Base-by-base conservation (phyloP, 1,139 yeast species). In the Hyphopichia fennica region DNA sequence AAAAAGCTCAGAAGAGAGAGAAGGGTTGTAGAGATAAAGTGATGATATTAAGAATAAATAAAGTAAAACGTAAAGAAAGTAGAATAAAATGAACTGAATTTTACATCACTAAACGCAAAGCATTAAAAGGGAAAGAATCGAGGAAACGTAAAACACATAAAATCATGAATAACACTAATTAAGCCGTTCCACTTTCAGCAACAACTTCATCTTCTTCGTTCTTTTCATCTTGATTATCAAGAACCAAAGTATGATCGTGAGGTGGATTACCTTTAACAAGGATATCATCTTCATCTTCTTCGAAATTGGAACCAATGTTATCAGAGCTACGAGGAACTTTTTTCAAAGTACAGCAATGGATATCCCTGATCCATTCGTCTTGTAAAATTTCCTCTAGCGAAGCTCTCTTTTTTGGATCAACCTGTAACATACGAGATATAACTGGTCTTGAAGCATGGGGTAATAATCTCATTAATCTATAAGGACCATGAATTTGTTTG, bases 391-490 rank as follows among this genome's bases (percentile, higher is more conserved):
- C 89, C 23, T 77, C 78, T 58, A 93, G 65, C 0, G 84, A 71
- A 2, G 93, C 87, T 48, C 99, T 78, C 48, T 76, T 71, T 5
- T 51, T 57, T 2, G 96, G 89, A 49, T 87, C 84, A 6, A 89
- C 63, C 38, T 72, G 79, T 25, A 93, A 71, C 88, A 93, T 90
- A 37, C 74, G 74, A 20, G 83, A 81, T 36, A 93, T 77, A 10
- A 93, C 75, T 8, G 86, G 87, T 52, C 98, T 77, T 14, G 96
- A 78, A 3, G 90, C 90, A 51, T 84, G 87, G 2, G 99, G 99
- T 38, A 95, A 70, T 48, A 93, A 72, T 55, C 97, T 78, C 73
- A 93, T 74, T 49, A 95, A 68, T 53, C 98, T 74, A 73, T 93
- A 89, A 2, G 98, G 97, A 1, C 99, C 99, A 42, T 72, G 78